Evolutionary conservation across 768 basidiomycete genomes (phyloP).

Genomic region (Lentinula detonsa): DNA sequence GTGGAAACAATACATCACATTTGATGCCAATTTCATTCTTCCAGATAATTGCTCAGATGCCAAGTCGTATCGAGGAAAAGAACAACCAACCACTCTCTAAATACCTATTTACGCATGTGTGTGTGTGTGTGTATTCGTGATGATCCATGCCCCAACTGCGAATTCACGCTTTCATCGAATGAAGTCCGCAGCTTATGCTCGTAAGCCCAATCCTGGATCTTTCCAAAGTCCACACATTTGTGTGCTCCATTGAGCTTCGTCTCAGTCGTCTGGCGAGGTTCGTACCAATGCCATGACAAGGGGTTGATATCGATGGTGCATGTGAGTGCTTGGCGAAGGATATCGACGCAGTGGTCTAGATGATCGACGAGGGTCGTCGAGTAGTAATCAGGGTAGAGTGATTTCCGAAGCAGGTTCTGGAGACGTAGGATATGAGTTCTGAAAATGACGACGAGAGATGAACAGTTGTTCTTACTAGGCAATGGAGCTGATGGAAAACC

Average conservation of each 20-base stretch:
- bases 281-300: constrained; percentile 22
- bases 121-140: background rate
- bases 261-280: constrained; percentile 12
- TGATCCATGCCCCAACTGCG: background rate
- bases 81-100: no score
- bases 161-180: background rate
- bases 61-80: no score
- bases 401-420: constrained; percentile 15
- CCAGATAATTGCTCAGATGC: no score
- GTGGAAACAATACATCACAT: constrained; percentile 10
- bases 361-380: background rate
- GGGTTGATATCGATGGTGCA: constrained; percentile 15
- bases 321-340: constrained; percentile 14
- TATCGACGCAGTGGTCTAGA: constrained; percentile 19
- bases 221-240: constrained; percentile 21
- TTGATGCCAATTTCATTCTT: no score
- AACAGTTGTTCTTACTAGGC: constrained; percentile 15
- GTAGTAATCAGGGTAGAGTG: constrained; percentile 15
- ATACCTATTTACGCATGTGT: no score
- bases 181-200: background rate
- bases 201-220: constrained; percentile 20
- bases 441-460: background rate
- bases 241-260: constrained; percentile 17
- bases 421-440: background rate
- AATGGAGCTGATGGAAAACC: constrained; percentile 24